A percentile compares a stretch with the other conserved stretches of the same genome.
Evolutionary conservation across 164 flowering plant species (phyloP).

Genomic region (Vitis vinifera): DNA sequence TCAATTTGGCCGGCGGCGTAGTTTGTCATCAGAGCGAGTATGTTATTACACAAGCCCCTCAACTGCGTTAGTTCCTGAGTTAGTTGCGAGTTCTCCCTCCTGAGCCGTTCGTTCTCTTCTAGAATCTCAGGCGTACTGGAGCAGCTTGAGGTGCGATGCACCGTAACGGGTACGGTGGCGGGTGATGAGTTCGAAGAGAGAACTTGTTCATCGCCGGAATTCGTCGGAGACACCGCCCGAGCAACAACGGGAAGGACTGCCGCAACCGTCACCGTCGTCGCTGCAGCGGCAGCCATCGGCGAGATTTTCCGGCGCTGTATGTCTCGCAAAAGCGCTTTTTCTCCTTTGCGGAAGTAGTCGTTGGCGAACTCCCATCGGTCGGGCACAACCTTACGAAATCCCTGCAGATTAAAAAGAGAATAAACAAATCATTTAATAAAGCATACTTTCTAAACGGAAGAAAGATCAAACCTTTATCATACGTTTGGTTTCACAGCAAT

Average conservation of each 20-base stretch:
- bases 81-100: constrained; percentile 42
- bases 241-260: constrained; percentile 13
- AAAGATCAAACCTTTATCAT: too few relatives aligned
- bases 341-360: constrained; percentile 69
- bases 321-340: constrained; percentile 62
- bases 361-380: constrained; percentile 93
- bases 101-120: constrained; percentile 61
- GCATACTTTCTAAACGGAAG: too few relatives aligned
- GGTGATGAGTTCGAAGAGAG: constrained; percentile 61
- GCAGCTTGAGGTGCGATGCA: constrained; percentile 29
- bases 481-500: too few relatives aligned
- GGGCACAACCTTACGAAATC: constrained; percentile 72
- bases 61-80: constrained; percentile 46
- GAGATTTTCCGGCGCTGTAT: constrained; percentile 73
- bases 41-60: constrained; percentile 44
- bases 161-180: constrained; percentile 10
- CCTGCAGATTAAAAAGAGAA: constrained; percentile 27
- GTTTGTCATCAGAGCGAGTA: constrained; percentile 40
- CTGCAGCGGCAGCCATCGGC: constrained; percentile 7
- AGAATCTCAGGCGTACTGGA: constrained; percentile 43
- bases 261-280: constrained; percentile 18
- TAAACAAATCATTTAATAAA: neutral
- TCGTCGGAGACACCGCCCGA: constrained; percentile 41
- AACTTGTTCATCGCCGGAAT: constrained; percentile 64
- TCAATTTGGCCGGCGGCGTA: constrained; percentile 37